Conservation (phyloP, 2,329 filamentous ascomycete genomes). For the Colletotrichum tanaceti region DNA sequence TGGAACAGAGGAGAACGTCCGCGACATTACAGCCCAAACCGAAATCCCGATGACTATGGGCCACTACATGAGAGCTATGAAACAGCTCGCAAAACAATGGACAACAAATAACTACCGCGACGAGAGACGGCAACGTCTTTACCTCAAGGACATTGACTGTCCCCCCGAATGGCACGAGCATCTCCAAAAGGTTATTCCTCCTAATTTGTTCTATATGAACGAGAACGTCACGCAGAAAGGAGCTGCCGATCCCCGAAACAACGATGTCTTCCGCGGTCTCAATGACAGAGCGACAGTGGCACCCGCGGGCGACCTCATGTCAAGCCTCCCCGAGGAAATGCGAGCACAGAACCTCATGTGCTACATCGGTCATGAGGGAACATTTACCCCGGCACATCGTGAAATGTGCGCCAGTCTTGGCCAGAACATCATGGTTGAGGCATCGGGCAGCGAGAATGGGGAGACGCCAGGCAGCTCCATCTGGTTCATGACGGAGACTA, state of each 20-base stretch:
- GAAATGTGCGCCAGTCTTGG: slow-evolving; percentile 98
- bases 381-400: slow-evolving; percentile 92
- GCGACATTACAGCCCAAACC: slow-evolving; percentile 78
- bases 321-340: slow-evolving; percentile 86
- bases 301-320: slow-evolving; percentile 92
- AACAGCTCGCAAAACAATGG: slow-evolving; percentile 85
- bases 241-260: slow-evolving; percentile 42
- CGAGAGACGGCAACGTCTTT: slow-evolving; percentile 84
- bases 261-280: slow-evolving; percentile 57
- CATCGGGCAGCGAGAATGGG: slow-evolving; percentile 77
- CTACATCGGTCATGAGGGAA: slow-evolving; percentile 97
- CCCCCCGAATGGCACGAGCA: slow-evolving; percentile 87
- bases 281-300: slow-evolving; percentile 68
- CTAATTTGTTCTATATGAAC: slow-evolving; percentile 90
- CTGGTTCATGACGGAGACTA: slow-evolving; percentile 99
- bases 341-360: slow-evolving; percentile 97
- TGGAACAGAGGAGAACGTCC: slow-evolving; percentile 79
- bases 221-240: slow-evolving; percentile 71
- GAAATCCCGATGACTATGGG: slow-evolving; percentile 87
- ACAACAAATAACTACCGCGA: slow-evolving; percentile 80
- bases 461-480: slow-evolving; percentile 90
- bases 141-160: slow-evolving; percentile 97
- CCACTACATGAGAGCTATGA: slow-evolving; percentile 92
- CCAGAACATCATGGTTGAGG: slow-evolving; percentile 98
- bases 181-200: slow-evolving; percentile 80